phyloP scores from a whole-genome alignment of 2,329 filamentous ascomycete species.

The Westerdykella ornata region DNA sequence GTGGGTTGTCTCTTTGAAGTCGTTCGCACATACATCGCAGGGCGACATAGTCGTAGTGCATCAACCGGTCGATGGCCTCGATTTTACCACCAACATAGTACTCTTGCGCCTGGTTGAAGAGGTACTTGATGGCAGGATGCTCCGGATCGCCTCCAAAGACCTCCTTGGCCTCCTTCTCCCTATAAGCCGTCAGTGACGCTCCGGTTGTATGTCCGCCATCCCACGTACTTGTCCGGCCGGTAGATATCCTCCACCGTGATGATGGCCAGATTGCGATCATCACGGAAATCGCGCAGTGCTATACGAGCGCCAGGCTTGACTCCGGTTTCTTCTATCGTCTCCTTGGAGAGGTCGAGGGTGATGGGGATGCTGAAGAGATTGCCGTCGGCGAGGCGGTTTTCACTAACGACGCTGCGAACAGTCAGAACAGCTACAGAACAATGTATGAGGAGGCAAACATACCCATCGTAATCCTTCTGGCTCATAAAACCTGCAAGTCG shows the following conservation, averaged over 20 bases:
- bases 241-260: constrained; percentile 94
- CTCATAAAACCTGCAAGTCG: constrained; percentile 77
- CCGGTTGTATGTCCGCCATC: constrained; percentile 1
- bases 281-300: constrained; percentile 88
- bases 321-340: constrained; percentile 65
- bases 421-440: not conserved
- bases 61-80: constrained; percentile 86
- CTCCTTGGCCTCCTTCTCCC: constrained; percentile 80
- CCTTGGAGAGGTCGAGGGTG: constrained; percentile 74
- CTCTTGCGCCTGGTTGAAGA: constrained; percentile 72
- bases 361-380: constrained; percentile 96
- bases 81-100: constrained; percentile 95
- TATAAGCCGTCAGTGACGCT: constrained; percentile 37
- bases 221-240: constrained; percentile 79
- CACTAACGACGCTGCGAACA: constrained; percentile 66
- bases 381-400: constrained; percentile 80
- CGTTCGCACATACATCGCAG: constrained; percentile 64
- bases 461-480: constrained; percentile 94
- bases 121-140: constrained; percentile 88
- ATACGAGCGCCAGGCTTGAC: constrained; percentile 76
- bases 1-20: not conserved
- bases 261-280: constrained; percentile 93
- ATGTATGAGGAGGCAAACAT: constrained; percentile 31
- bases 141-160: constrained; percentile 91
- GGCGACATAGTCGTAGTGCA: constrained; percentile 98